Evolutionary conservation across 495 filamentous ascomycete genomes (phyloP).

Genomic region (Durotheca rogersii): DNA sequence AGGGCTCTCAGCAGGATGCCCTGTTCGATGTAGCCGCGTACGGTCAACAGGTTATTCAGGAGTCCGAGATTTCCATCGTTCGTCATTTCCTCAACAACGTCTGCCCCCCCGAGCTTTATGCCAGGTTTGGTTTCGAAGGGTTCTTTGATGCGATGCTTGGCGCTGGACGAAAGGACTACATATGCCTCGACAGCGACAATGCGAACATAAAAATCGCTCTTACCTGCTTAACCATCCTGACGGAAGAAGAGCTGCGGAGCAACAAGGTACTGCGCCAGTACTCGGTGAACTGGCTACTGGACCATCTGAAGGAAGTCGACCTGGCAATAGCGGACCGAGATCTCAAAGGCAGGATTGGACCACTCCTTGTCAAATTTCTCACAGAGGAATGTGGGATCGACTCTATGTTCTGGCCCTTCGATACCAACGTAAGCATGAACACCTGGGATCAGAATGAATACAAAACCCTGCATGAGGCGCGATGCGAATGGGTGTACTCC

Average conservation of each 20-base stretch:
- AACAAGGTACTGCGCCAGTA: constrained; percentile 34
- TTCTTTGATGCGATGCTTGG: constrained; percentile 40
- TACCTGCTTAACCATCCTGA: constrained; percentile 32
- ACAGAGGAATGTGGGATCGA: constrained; percentile 36
- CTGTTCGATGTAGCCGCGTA: neutral
- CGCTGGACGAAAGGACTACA: constrained; percentile 29
- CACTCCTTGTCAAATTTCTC: constrained; percentile 38
- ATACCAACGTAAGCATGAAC: constrained; percentile 27
- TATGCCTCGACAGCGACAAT: constrained; percentile 33
- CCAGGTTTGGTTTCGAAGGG: constrained; percentile 40
- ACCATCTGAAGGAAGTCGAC: constrained; percentile 39
- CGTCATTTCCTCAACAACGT: constrained; percentile 40
- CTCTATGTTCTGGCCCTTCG: constrained; percentile 37
- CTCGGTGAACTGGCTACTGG: constrained; percentile 36
- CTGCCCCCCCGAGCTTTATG: constrained; percentile 37
- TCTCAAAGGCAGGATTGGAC: constrained; percentile 37
- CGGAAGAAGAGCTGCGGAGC: constrained; percentile 24
- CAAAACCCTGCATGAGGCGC: constrained; percentile 5
- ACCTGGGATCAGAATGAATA: constrained; percentile 31
- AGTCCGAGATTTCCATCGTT: constrained; percentile 40
- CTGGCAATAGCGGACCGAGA: constrained; percentile 38
- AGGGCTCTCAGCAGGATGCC: constrained; percentile 6
- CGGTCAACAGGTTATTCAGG: constrained; percentile 34
- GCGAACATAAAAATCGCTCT: constrained; percentile 33
- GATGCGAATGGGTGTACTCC: constrained; percentile 38